phyloP scores from a whole-genome alignment of 2,329 filamentous ascomycete species.

The Hymenoscyphus fraxineus region DNA sequence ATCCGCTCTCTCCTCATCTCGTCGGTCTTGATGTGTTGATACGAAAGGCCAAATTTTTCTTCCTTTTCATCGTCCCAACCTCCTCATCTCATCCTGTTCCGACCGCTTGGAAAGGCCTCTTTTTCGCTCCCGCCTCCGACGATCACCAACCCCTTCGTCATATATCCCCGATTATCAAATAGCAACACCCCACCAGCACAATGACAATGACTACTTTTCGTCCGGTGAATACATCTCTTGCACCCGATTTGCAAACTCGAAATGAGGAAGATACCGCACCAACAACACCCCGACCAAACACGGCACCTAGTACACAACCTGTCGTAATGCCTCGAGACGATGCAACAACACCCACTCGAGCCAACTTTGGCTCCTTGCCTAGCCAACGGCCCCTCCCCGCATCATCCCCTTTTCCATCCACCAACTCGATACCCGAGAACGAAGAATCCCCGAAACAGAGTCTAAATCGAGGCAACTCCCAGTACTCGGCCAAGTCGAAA shows the following conservation, averaged over 20 bases:
- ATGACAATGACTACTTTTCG: slow-evolving; percentile 54
- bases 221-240: slow-evolving; percentile 55
- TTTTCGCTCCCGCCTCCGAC: slow-evolving; percentile 15
- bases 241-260: slow-evolving; percentile 37
- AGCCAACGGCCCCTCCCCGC: slow-evolving; percentile 53
- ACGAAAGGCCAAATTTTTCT: slow-evolving; percentile 12
- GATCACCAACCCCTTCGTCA: slow-evolving; percentile 28
- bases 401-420: slow-evolving; percentile 46
- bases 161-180: slow-evolving; percentile 12
- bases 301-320: slow-evolving; percentile 42
- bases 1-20: slow-evolving; percentile 13
- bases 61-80: slow-evolving; percentile 18
- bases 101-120: slow-evolving; percentile 16
- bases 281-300: slow-evolving; percentile 46
- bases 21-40: slow-evolving; percentile 28
- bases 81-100: slow-evolving; percentile 16
- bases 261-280: slow-evolving; percentile 50
- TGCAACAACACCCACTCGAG: slow-evolving; percentile 62
- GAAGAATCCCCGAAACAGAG: slow-evolving; percentile 42
- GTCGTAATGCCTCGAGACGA: slow-evolving; percentile 42
- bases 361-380: slow-evolving; percentile 46
- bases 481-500: slow-evolving; percentile 56
- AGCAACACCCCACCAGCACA: slow-evolving; percentile 6
- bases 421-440: slow-evolving; percentile 44
- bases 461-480: slow-evolving; percentile 54